A percentile compares a stretch with the other conserved stretches of the same genome.
Conservation (phyloP, 2,329 filamentous ascomycete genomes). For the Alternaria dauci region DNA sequence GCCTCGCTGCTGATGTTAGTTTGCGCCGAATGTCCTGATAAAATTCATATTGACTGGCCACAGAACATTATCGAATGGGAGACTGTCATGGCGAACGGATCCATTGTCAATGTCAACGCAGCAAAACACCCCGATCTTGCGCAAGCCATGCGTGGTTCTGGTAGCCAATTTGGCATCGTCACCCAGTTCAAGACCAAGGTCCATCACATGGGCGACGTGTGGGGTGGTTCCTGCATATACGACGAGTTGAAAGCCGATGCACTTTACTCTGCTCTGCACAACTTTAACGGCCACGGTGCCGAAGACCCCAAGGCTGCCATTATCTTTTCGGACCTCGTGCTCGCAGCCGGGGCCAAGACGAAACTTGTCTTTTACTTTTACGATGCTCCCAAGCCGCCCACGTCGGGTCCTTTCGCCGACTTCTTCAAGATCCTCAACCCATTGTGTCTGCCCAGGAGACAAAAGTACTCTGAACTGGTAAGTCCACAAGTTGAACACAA, state of each 20-base stretch:
- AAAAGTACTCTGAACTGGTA: conserved; percentile 48
- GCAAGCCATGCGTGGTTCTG: conserved; percentile 43
- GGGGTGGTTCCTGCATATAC: conserved; percentile 52
- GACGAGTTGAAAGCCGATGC: conserved; percentile 32
- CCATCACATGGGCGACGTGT: conserved; percentile 44
- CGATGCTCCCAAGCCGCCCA: conserved; percentile 40
- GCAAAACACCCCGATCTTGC: conserved; percentile 43
- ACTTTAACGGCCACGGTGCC: conserved; percentile 39
- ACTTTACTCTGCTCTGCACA: conserved; percentile 47
- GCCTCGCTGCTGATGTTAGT: conserved; percentile 38
- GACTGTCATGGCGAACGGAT: conserved; percentile 43
- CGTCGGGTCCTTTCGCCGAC: conserved; percentile 40
- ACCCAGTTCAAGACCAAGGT: conserved; percentile 35
- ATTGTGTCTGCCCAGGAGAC: conserved; percentile 30
- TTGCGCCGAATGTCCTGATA: neutral
- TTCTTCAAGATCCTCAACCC: conserved; percentile 42
- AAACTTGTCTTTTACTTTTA: conserved; percentile 35
- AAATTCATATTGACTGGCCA: neutral
- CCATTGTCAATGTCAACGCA: conserved; percentile 36
- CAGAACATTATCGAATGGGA: conserved; percentile 46
- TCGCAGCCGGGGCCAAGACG: conserved; percentile 12
- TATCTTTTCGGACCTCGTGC: conserved; percentile 29
- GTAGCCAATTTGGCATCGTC: conserved; percentile 40
- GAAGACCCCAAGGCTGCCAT: conserved; percentile 36
- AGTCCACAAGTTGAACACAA: conserved; percentile 7